phyloP scores from a whole-genome alignment of 2,329 filamentous ascomycete genomes.

The Colletotrichum sp. region DNA sequence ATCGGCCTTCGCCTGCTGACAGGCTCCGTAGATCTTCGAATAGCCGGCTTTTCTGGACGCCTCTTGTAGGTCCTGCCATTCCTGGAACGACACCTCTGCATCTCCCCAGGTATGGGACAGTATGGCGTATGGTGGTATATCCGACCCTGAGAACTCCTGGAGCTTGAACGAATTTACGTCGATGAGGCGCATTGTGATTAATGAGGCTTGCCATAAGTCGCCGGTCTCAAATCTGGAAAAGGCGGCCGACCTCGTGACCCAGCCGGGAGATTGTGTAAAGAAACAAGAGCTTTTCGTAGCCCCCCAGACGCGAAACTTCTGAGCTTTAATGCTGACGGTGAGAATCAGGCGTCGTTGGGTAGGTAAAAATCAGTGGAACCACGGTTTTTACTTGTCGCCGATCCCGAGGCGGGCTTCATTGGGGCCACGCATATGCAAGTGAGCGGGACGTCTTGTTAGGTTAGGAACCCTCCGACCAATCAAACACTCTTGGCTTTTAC shows the following conservation, averaged over 20 bases:
- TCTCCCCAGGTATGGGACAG: slow-evolving; percentile 33
- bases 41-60: neutral
- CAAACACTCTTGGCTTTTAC: neutral
- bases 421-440: neutral
- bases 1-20: neutral
- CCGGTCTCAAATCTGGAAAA: neutral
- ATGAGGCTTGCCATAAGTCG: neutral
- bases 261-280: neutral
- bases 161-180: neutral
- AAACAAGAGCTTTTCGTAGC: neutral
- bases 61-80: neutral
- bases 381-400: neutral
- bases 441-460: neutral
- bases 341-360: neutral
- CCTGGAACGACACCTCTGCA: slow-evolving; percentile 30
- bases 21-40: neutral
- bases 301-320: neutral
- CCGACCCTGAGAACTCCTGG: neutral
- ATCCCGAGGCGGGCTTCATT: neutral
- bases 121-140: slow-evolving; percentile 31
- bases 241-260: neutral
- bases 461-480: neutral
- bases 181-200: neutral
- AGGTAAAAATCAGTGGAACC: neutral
- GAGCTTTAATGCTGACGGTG: neutral